Percentiles rank a stretch among this genome's conserved stretches.
Evolutionary conservation across 2,329 filamentous ascomycete genomes (phyloP).

Genomic region (Xylariomycetidae sp.): DNA sequence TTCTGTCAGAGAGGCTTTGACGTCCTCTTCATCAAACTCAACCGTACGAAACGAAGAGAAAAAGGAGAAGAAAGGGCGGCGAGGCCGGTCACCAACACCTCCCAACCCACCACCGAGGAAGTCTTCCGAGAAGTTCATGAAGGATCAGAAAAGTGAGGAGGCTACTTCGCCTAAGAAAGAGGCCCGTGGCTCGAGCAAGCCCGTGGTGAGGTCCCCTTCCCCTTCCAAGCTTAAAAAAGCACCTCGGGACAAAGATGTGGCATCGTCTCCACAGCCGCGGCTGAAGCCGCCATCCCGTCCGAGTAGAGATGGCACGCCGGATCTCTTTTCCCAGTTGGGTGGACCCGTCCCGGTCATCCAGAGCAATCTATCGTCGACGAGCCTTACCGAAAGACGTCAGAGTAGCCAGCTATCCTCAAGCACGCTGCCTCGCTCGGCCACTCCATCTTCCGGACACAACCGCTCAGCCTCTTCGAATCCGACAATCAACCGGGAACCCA

Average conservation of each 20-base stretch:
- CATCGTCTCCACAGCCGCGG: slow-evolving; percentile 26
- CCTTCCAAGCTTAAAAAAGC: slow-evolving; percentile 27
- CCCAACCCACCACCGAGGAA: slow-evolving; percentile 58
- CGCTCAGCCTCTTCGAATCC: slow-evolving; percentile 13
- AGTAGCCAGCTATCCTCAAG: slow-evolving; percentile 32
- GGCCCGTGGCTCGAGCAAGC: slow-evolving; percentile 23
- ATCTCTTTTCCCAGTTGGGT: slow-evolving; percentile 51
- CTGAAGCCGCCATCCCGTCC: slow-evolving; percentile 51
- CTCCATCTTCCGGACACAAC: slow-evolving; percentile 28
- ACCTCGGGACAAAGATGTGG: slow-evolving; percentile 19
- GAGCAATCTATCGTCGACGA: slow-evolving; percentile 51
- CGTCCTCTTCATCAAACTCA: slow-evolving; percentile 67
- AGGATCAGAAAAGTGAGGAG: slow-evolving; percentile 30
- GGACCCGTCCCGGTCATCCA: slow-evolving; percentile 51
- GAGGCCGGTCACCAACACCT: slow-evolving; percentile 40
- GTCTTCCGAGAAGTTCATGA: slow-evolving; percentile 51
- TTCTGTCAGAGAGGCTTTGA: slow-evolving; percentile 62
- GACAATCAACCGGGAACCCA: slow-evolving; percentile 27
- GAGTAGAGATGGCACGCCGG: slow-evolving; percentile 61
- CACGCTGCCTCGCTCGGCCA: slow-evolving; percentile 29
- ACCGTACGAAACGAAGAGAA: slow-evolving; percentile 52
- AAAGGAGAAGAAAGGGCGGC: slow-evolving; percentile 39
- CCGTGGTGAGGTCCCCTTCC: slow-evolving; percentile 26
- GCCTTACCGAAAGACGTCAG: slow-evolving; percentile 41
- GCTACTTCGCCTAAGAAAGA: slow-evolving; percentile 30